Conservation (phyloP, 768 basidiomycete species). For the Candolleomyces eurysporus region DNA sequence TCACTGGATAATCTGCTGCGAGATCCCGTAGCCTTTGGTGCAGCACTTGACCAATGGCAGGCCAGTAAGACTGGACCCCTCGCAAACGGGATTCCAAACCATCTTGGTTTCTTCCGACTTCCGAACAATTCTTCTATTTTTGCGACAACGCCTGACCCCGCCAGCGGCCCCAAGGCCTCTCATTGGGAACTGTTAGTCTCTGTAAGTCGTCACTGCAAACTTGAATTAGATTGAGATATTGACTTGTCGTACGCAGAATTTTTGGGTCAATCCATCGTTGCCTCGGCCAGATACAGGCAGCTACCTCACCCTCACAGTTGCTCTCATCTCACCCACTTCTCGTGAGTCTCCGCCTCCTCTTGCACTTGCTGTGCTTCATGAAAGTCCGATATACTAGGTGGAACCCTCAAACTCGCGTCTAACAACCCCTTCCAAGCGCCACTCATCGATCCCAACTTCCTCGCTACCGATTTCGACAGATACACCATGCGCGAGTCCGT, state of each 20-base stretch:
- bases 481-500: conserved; percentile 21
- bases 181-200: conserved; percentile 9
- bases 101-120: conserved; percentile 10
- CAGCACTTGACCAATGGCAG: conserved; percentile 27
- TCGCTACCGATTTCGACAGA: conserved; percentile 25
- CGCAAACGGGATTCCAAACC: conserved; percentile 14
- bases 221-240: neutral
- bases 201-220: neutral
- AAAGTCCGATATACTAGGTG: conserved; percentile 6
- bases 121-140: conserved; percentile 8
- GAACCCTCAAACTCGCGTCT: conserved; percentile 17
- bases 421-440: conserved; percentile 22
- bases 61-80: conserved; percentile 19
- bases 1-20: conserved; percentile 12
- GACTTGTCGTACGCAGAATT: neutral
- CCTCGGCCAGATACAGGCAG: conserved; percentile 16
- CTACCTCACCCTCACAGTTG: conserved; percentile 17
- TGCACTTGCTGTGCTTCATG: neutral
- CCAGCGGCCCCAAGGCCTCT: conserved; percentile 7
- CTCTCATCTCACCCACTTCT: conserved; percentile 23
- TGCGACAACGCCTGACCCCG: conserved; percentile 3
- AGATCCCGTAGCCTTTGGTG: conserved; percentile 4
- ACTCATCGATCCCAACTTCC: conserved; percentile 37
- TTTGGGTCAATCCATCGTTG: neutral
- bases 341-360: conserved; percentile 28